Evolutionary conservation across 164 flowering plant genomes (phyloP), one percentile per base, ranked within the genome.

Genomic region (Pachysandra terminalis): DNA sequence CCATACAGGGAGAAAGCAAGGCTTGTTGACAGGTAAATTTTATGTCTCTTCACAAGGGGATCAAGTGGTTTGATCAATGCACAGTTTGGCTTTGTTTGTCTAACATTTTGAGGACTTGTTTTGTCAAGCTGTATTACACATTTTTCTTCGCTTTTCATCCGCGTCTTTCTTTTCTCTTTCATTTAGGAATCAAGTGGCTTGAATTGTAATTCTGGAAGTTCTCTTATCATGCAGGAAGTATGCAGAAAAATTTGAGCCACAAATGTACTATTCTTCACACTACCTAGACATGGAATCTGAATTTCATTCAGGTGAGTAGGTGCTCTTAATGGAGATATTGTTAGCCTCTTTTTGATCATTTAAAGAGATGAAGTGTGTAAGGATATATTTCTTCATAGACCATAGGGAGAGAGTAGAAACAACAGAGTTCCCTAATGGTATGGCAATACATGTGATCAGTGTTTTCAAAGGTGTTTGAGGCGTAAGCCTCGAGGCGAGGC

Each of bases 1-100:
- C 99, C 99, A 53, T 96, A 96, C 74, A 66, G 87, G 67, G 99
- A 92, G 64, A 93, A 91, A 54, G 67, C 93, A 1, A 91, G 84
- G 82, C 82, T 82, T 40, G 53, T 71, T 49, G 96, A 90, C 58
- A 85, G 93, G 98, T 90, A 61, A 48, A 37, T 15, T 45, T 45
- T 45, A 1, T 45, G 1, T 10, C 10, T 45, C 10, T 10, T 45
- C 1, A 5, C 17, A 45, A 45, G 51, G 10, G n/a, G n/a, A n/a
- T n/a, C n/a, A n/a, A 5, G 10, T 40, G 5, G 45, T 40, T 40
- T 40, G 5, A 40, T 5, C 45, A 40, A 10, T 5, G 45, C 10
- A 10, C 5, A 40, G 5, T 40, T 40, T 5, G 45, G 45, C 7
- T 5, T 5, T 5, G 45, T 40, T 40, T 40, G 45, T 10, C 51